Evolutionary conservation across 495 filamentous ascomycete species (phyloP).

Genomic region (Neurospora sublineolata): DNA sequence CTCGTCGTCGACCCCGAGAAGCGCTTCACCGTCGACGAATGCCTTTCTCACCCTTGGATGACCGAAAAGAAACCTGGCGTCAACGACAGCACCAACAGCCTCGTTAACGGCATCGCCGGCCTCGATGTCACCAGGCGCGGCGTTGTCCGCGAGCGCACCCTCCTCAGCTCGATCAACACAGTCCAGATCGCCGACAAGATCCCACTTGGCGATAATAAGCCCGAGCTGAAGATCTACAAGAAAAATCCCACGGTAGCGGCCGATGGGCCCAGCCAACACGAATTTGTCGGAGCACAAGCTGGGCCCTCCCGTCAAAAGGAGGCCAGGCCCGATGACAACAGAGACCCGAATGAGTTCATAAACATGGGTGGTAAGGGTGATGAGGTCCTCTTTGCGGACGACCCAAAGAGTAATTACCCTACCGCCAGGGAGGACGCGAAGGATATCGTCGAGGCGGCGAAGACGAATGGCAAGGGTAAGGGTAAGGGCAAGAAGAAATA

Average conservation of each 20-base stretch:
- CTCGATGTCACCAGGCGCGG: conserved; percentile 81
- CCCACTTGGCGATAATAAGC: conserved; percentile 36
- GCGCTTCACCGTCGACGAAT: conserved; percentile 80
- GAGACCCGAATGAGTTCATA: conserved; percentile 64
- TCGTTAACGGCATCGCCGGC: conserved; percentile 68
- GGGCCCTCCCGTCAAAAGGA: conserved; percentile 28
- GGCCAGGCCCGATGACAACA: conserved; percentile 47
- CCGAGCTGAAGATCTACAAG: conserved; percentile 62
- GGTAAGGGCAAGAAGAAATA: conserved; percentile 12
- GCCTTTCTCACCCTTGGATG: conserved; percentile 86
- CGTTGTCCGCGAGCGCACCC: conserved; percentile 66
- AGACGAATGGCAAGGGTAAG: conserved; percentile 21
- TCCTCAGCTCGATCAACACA: conserved; percentile 73
- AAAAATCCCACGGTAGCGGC: conserved; percentile 49
- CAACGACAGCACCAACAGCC: conserved; percentile 83
- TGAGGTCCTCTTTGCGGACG: conserved; percentile 58
- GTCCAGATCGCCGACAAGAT: conserved; percentile 56
- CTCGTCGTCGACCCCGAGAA: conserved; percentile 73
- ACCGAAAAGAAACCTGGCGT: conserved; percentile 42
- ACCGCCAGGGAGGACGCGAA: conserved; percentile 10
- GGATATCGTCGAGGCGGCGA: conserved; percentile 22
- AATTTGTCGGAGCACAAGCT: background rate
- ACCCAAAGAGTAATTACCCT: conserved; percentile 37
- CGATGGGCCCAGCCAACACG: conserved; percentile 6
- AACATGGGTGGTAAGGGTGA: conserved; percentile 77